These are phyloP conservation scores for Diplodia corticola DNA, from an alignment of 2,329 filamentous ascomycete genomes.

Conservation along the genomic window DNA sequence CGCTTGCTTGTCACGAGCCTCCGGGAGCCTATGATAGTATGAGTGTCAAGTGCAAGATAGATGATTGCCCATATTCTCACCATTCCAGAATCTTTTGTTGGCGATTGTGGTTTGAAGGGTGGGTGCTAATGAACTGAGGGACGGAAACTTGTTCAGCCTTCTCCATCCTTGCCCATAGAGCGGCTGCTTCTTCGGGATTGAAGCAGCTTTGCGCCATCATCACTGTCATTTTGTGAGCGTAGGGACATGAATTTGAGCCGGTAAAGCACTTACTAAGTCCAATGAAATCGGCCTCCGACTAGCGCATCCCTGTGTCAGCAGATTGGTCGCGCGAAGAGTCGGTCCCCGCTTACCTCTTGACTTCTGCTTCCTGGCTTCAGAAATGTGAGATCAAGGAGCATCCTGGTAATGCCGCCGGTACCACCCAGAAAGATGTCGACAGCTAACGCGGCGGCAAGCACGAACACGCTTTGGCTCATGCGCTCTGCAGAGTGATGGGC, in stretches of 20 bases:
- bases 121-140: conserved; percentile 74
- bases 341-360: conserved; percentile 55
- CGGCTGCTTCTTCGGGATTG: conserved; percentile 65
- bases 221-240: conserved; percentile 44
- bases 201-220: conserved; percentile 83
- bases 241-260: background rate
- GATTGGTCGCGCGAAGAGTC: background rate
- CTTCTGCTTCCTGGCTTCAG: conserved; percentile 66
- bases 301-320: conserved; percentile 22
- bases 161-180: conserved; percentile 66
- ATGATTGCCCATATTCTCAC: conserved; percentile 31
- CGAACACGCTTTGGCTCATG: conserved; percentile 48
- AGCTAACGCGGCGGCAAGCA: conserved; percentile 41
- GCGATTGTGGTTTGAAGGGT: conserved; percentile 68
- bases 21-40: conserved; percentile 33
- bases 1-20: conserved; percentile 43
- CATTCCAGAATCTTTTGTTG: conserved; percentile 66
- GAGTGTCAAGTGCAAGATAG: background rate
- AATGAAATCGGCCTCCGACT: conserved; percentile 78
- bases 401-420: conserved; percentile 40
- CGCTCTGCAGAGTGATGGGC: conserved; percentile 69
- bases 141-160: conserved; percentile 49
- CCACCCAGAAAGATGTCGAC: conserved; percentile 46
- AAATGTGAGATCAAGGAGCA: conserved; percentile 64
- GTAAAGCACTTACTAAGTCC: conserved; percentile 55